Evolutionary conservation across 768 basidiomycete species (phyloP).

Genomic region (Termitomyces titanicus): DNA sequence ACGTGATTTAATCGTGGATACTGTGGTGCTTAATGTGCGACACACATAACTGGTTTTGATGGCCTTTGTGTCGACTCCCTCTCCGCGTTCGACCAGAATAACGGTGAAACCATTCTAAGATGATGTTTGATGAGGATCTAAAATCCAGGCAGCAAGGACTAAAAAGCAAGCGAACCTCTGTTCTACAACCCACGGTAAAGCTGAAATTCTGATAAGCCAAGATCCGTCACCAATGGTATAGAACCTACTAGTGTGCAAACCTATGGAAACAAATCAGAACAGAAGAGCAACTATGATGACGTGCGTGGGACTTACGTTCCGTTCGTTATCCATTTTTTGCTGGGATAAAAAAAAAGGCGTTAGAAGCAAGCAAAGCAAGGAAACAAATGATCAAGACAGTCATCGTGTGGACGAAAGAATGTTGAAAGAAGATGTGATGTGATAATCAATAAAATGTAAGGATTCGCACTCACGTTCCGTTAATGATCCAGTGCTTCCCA

Average conservation of each 20-base stretch:
- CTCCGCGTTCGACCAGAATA: conserved; percentile 78
- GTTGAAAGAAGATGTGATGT: conserved; percentile 1
- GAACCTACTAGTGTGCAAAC: conserved; percentile 41
- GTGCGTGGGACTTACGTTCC: conserved; percentile 42
- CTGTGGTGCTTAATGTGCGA: neutral
- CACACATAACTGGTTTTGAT: conserved; percentile 71
- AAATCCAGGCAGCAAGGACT: neutral
- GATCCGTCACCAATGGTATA: neutral
- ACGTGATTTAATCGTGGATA: neutral
- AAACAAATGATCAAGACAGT: neutral
- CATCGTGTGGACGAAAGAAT: neutral
- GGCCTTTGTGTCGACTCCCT: conserved; percentile 78
- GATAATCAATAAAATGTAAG: neutral
- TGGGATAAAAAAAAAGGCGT: conserved; percentile 11
- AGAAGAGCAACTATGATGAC: neutral
- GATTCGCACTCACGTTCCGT: conserved; percentile 42
- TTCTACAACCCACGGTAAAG: conserved; percentile 69
- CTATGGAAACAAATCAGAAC: conserved; percentile 18
- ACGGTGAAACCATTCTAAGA: conserved; percentile 68
- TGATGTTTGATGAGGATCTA: neutral
- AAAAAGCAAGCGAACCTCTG: conserved; percentile 31
- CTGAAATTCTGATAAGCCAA: conserved; percentile 17
- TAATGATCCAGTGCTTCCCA: conserved; percentile 79
- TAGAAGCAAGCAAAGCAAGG: conserved; percentile 1
- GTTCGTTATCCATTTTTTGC: conserved; percentile 87